A percentile compares a stretch with the other conserved stretches of the same genome.
These are phyloP conservation scores for Xanthoconium separans DNA, from an alignment of 1,284 basidiomycete species.

Conservation along the genomic window DNA sequence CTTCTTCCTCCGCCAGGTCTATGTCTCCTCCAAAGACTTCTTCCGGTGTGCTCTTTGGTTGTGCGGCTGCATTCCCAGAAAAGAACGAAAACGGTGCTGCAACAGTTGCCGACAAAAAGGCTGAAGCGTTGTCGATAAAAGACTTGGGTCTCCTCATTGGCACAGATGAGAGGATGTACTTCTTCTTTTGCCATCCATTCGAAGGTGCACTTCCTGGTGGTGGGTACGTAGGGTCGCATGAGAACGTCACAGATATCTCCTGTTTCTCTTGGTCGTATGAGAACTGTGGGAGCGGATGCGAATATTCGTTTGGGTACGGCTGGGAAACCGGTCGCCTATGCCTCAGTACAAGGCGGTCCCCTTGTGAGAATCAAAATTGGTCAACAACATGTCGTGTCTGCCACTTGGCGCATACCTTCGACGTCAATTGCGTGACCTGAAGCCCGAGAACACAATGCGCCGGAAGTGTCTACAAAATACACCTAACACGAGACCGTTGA, in stretches of 20 bases:
- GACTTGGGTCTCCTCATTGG: constrained; percentile 64
- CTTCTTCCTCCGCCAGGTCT: constrained; percentile 71
- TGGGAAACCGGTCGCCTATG: constrained; percentile 70
- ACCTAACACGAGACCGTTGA: constrained; percentile 44
- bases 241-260: constrained; percentile 60
- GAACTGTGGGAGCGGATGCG: constrained; percentile 74
- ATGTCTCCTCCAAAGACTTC: constrained; percentile 65
- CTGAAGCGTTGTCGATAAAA: constrained; percentile 66
- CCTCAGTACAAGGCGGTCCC: constrained; percentile 61
- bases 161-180: constrained; percentile 61
- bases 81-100: constrained; percentile 50
- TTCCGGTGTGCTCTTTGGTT: constrained; percentile 51
- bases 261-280: constrained; percentile 52
- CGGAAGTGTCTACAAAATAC: constrained; percentile 76
- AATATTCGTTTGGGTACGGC: constrained; percentile 72
- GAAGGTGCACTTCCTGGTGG: constrained; percentile 33
- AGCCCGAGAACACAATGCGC: constrained; percentile 69
- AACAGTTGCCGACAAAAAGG: constrained; percentile 58
- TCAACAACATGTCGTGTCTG: constrained; percentile 1
- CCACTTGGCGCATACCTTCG: constrained; percentile 50
- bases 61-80: constrained; percentile 32
- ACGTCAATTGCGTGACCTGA: constrained; percentile 81
- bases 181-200: constrained; percentile 54
- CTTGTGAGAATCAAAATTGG: constrained; percentile 35
- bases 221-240: constrained; percentile 62